Evolutionary conservation across 1,284 basidiomycete genomes (phyloP), one percentile per base, ranked within the genome.

Genomic region (Leccinum proximum): DNA sequence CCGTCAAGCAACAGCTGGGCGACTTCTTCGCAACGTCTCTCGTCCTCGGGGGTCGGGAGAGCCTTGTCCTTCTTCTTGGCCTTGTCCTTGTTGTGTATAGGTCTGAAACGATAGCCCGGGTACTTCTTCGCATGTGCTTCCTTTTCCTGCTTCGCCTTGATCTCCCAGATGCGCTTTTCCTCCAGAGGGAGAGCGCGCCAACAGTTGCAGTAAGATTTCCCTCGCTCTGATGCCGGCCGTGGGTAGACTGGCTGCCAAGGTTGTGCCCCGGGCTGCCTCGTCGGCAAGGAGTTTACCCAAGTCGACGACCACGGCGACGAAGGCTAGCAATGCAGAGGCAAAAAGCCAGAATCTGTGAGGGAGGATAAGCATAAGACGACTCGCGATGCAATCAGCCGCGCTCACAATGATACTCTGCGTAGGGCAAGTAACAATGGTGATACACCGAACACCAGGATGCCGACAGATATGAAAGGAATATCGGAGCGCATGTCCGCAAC

Each of bases 401-500:
- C 88, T 65, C 70, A 91, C 90, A 83, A 67, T 65, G 82, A 81
- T 54, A 86, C 72, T 64, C 84, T 85, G 68, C 81, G 84, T 76
- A 86, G 78, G 38, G 84, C 72, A 56, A 89, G 74, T 72, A 89
- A 81, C 73, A 89, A 86, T 11, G 82, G 82, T 61, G 87, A 83
- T 38, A 85, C 78, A n/a, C 83, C 87, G 65, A 92, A 84, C 45
- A 82, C 83, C 70, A 90, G 77, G 22, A 91, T 77, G 54, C 90
- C 91, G 62, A 87, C 80, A 64, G 83, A 83, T 69, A 89, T 83
- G 67, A 88, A 79, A 45, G 91, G 91, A 61, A 92, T 85, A 67
- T 89, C 87, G 16, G 84, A 79, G 54, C 92, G 77, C 59, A 92
- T 72, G 66, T 79, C 76, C 67, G 86, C 82, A 54, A 89, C 76